A percentile compares a stretch with the other conserved stretches of the same genome.
These are phyloP conservation scores for Micractinium conductrix DNA, from an alignment of 139 green algal species.

Conservation along the genomic window DNA sequence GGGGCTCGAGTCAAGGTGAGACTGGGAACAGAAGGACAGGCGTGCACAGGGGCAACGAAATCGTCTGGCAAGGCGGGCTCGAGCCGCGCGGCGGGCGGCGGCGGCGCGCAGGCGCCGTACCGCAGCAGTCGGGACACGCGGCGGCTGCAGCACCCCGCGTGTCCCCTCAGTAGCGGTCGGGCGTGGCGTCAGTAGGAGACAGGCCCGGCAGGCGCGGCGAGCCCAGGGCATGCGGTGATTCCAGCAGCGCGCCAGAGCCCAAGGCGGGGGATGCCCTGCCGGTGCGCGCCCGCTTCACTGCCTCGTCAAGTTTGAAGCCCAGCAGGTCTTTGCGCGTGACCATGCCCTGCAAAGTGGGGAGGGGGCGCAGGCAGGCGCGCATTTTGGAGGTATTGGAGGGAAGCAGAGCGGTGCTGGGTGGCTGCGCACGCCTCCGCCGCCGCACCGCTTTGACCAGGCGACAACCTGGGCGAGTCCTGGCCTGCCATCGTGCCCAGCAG, in stretches of 20 bases:
- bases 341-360: slow-evolving; percentile 58
- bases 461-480: neutral
- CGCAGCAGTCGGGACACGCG: no score
- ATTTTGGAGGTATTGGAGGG: neutral
- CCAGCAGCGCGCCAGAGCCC: neutral
- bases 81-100: no score
- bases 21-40: neutral
- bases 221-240: neutral
- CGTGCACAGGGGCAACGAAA: neutral
- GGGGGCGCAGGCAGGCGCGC: neutral
- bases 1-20: no score
- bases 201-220: slow-evolving; percentile 3
- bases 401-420: neutral
- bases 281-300: slow-evolving; percentile 28
- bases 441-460: neutral
- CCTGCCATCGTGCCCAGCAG: no score
- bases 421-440: neutral
- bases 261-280: neutral
- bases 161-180: slow-evolving; percentile 9
- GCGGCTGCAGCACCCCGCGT: neutral
- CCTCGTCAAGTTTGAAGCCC: slow-evolving; percentile 75
- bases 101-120: no score
- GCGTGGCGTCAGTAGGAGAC: neutral
- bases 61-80: neutral
- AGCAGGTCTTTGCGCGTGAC: slow-evolving; percentile 87